These are phyloP conservation scores for Aspergillus caelatus DNA, from an alignment of 2,329 filamentous ascomycete genomes.

Conservation along the genomic window DNA sequence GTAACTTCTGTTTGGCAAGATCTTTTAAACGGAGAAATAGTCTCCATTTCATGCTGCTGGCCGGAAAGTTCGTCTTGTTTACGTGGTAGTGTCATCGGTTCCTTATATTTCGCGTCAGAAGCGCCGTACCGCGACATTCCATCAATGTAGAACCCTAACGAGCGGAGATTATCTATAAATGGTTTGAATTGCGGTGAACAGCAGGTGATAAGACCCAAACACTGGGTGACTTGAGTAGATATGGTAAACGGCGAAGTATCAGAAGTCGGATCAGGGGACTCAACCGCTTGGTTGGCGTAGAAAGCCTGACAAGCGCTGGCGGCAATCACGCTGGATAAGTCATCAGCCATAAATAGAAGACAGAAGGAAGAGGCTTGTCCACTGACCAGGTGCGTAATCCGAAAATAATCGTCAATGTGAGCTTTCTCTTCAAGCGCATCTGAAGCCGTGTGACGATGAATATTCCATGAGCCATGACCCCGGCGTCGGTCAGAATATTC, in stretches of 20 bases:
- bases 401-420: slow-evolving; percentile 22
- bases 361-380: too few species aligned
- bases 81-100: slow-evolving; percentile 10
- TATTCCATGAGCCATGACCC: slow-evolving; percentile 25
- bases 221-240: slow-evolving; percentile 22
- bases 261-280: slow-evolving; percentile 20
- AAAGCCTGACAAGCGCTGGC: slow-evolving; percentile 26
- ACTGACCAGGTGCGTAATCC: slow-evolving; percentile 27
- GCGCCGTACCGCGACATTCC: slow-evolving; percentile 19
- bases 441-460: slow-evolving; percentile 28
- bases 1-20: slow-evolving; percentile 18
- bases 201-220: slow-evolving; percentile 31
- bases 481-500: slow-evolving; percentile 29
- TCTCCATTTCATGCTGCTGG: neutral
- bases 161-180: slow-evolving; percentile 32
- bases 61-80: slow-evolving; percentile 19
- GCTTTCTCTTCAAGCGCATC: slow-evolving; percentile 22
- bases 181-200: slow-evolving; percentile 36
- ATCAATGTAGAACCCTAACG: slow-evolving; percentile 29
- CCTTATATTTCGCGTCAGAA: slow-evolving; percentile 16
- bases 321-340: slow-evolving; percentile 24
- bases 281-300: slow-evolving; percentile 17
- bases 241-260: slow-evolving; percentile 25
- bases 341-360: neutral
- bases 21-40: neutral